Percentiles rank a stretch among this genome's conserved stretches.
These are phyloP conservation scores for Stagonosporopsis tanaceti DNA, from an alignment of 2,329 filamentous ascomycete species.

Conservation along the genomic window DNA sequence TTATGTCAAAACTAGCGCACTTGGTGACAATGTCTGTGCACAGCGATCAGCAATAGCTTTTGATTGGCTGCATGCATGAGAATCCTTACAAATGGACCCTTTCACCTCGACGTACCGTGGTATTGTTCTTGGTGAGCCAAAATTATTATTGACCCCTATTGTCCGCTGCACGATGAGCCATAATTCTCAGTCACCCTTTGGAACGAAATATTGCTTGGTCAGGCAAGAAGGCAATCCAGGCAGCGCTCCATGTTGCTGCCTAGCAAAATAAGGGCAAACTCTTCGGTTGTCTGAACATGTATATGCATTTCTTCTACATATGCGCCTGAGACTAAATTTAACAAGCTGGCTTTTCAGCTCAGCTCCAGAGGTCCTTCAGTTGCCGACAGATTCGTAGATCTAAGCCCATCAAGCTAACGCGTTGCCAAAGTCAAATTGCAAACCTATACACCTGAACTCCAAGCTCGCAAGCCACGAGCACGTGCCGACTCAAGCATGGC, in stretches of 20 bases:
- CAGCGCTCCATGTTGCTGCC: slow-evolving; percentile 6
- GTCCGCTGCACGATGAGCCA: neutral
- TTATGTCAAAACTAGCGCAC: slow-evolving; percentile 14
- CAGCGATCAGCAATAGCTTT: slow-evolving; percentile 1
- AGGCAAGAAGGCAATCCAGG: slow-evolving; percentile 5
- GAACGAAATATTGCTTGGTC: neutral
- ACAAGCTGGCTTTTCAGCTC: slow-evolving; percentile 17
- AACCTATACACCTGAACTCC: slow-evolving; percentile 20
- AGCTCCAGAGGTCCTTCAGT: slow-evolving; percentile 3
- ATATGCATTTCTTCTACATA: slow-evolving; percentile 13
- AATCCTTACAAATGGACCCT: neutral
- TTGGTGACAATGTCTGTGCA: slow-evolving; percentile 10
- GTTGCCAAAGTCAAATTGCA: neutral
- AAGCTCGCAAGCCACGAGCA: slow-evolving; percentile 2
- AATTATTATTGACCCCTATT: neutral
- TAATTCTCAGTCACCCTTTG: neutral
- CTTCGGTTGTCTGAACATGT: neutral
- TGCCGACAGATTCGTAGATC: slow-evolving; percentile 12
- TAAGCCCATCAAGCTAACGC: neutral
- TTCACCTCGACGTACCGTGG: neutral
- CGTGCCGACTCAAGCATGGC: neutral
- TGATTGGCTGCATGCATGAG: slow-evolving; percentile 2
- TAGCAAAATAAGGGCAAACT: neutral
- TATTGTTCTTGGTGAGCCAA: neutral
- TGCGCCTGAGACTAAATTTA: slow-evolving; percentile 11